Percentiles rank a stretch among this genome's conserved stretches.
Conservation (phyloP, 495 filamentous ascomycete species). For the Podospora pseudoanserina region DNA sequence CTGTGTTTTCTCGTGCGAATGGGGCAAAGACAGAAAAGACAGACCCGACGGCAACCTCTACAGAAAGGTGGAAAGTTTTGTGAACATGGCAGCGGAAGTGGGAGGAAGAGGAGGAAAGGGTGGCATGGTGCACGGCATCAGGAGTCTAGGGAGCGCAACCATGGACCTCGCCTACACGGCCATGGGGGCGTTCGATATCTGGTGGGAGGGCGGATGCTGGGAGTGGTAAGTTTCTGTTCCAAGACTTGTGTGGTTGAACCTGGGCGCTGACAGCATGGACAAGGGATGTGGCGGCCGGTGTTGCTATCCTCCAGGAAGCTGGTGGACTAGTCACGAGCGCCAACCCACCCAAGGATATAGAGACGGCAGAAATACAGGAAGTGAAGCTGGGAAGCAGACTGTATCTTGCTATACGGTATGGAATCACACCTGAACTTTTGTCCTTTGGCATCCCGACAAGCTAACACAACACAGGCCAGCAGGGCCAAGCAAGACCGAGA, state of each 20-base stretch:
- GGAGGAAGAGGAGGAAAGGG: slow-evolving; percentile 58
- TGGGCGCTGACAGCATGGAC: background rate
- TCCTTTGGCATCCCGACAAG: background rate
- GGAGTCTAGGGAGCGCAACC: slow-evolving; percentile 68
- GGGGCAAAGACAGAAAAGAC: slow-evolving; percentile 68
- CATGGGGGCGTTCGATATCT: slow-evolving; percentile 66
- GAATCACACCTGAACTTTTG: background rate
- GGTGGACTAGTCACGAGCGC: slow-evolving; percentile 65
- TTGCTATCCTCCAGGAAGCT: slow-evolving; percentile 71
- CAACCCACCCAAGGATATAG: slow-evolving; percentile 56
- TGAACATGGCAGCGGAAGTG: slow-evolving; percentile 64
- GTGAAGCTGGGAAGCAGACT: slow-evolving; percentile 57
- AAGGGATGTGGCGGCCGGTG: slow-evolving; percentile 76
- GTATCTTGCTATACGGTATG: slow-evolving; percentile 61
- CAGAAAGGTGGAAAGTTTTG: slow-evolving; percentile 64
- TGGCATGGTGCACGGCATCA: slow-evolving; percentile 75
- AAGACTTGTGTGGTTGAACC: background rate
- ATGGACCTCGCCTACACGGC: slow-evolving; percentile 74
- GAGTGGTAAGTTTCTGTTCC: slow-evolving; percentile 48
- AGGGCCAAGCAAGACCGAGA: slow-evolving; percentile 55
- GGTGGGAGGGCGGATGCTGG: slow-evolving; percentile 86
- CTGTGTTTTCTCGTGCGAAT: slow-evolving; percentile 68
- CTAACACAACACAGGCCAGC: slow-evolving; percentile 48
- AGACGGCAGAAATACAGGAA: slow-evolving; percentile 53
- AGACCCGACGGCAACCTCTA: slow-evolving; percentile 57